Evolutionary conservation across 2,329 filamentous ascomycete genomes (phyloP), one percentile per base, ranked within the genome.

Genomic region (Orbilia blumenaviensis): DNA sequence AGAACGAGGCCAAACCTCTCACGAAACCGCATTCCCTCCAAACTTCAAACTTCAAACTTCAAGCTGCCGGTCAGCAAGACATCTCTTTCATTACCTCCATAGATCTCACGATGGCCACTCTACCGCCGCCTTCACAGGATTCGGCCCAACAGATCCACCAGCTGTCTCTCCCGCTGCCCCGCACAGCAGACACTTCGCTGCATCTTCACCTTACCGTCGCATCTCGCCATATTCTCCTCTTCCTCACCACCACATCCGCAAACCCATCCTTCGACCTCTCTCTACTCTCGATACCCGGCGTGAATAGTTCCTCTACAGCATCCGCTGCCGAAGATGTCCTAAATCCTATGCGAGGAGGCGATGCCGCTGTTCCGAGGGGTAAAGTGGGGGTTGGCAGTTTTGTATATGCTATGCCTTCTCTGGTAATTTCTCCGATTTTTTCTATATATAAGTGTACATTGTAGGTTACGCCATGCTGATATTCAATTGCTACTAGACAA

Each of bases 331-430:
- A 66, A 29, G 60, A 64, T 50, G 56, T 66, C 41, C 54, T 69
- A 62, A 79, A 48, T 52, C 56, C 32, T 18, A 61, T 72, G 34
- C 36, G 66, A 14, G 50, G 25, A 5, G 66, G 66, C 12, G 67
- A 72, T 48, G 52, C 80, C 16, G 68, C 77, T 25, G 81, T 25
- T 46, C 79, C 69, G 60, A 80, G 82, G 32, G 84, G 77, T n/a
- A 75, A 60, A 25, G 74, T 87, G 42, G 84, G 87, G 58, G 87
- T 98, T 83, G 94, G 95, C 2, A 97, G 93, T 58, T 94, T 98
- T 81, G 92, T 98, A 50, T 98, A 97, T 82, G 92, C 94, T 1
- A 88, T 99, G 82, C 94, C 95, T 14, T 63, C 44, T 21, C 91
- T 97, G 84, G 95, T 97, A 85, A 80, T 85, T 81, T 62, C 23